These are phyloP conservation scores for Catenaria anguillulae DNA, from an alignment of 371 early-diverging fungal species.

Conservation along the genomic window DNA sequence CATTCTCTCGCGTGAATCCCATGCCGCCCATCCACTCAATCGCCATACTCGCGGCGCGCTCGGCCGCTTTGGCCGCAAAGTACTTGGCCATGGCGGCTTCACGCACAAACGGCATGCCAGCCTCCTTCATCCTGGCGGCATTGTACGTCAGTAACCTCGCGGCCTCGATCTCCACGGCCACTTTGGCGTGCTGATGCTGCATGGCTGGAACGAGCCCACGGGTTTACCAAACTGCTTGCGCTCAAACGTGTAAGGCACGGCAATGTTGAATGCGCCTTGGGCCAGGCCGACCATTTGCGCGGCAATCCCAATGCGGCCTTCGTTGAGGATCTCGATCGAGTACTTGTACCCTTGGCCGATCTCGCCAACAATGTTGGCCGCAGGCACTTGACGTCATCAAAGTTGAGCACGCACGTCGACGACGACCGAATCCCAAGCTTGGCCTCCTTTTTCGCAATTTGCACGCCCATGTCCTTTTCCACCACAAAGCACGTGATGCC, in stretches of 20 bases:
- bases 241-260: conserved; percentile 84
- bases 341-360: conserved; percentile 96
- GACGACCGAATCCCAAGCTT: conserved; percentile 96
- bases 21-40: conserved; percentile 96
- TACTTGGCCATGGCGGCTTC: conserved; percentile 98
- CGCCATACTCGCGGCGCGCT: conserved; percentile 69
- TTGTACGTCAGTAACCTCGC: conserved; percentile 94
- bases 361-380: conserved; percentile 75
- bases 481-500: conserved; percentile 96
- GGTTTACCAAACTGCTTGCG: conserved; percentile 84
- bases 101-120: conserved; percentile 70
- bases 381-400: conserved; percentile 88
- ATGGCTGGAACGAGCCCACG: conserved; percentile 90
- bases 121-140: conserved; percentile 89
- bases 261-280: conserved; percentile 81
- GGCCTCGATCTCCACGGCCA: conserved; percentile 89
- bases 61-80: conserved; percentile 88
- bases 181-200: conserved; percentile 92
- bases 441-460: conserved; percentile 89
- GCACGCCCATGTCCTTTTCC: conserved; percentile 88
- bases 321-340: conserved; percentile 94
- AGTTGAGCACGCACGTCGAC: conserved; percentile 81
- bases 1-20: conserved; percentile 78
- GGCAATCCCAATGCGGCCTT: conserved; percentile 95
- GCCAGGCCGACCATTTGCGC: conserved; percentile 96